These are phyloP conservation scores for Onygena corvina DNA, from an alignment of 2,329 filamentous ascomycete genomes.

Conservation along the genomic window DNA sequence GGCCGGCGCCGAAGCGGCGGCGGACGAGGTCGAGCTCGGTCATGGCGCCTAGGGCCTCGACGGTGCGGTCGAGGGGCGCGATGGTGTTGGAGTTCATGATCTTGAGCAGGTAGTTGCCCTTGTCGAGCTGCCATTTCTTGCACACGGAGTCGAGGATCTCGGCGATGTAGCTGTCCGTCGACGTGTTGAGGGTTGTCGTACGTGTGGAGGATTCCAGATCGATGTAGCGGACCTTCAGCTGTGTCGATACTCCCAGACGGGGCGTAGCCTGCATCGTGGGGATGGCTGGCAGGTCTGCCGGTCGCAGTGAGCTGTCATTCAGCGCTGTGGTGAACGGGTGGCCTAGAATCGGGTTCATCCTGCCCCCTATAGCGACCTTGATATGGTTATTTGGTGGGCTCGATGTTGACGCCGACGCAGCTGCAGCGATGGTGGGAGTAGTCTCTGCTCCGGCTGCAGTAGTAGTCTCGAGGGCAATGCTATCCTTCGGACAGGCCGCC, in stretches of 20 bases:
- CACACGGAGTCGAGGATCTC: constrained; percentile 54
- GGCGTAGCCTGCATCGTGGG: constrained; percentile 39
- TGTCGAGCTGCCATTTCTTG: constrained; percentile 51
- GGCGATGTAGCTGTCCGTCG: constrained; percentile 56
- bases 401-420: not conserved
- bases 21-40: constrained; percentile 51
- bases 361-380: constrained; percentile 15
- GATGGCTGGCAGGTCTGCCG: constrained; percentile 36
- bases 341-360: constrained; percentile 33
- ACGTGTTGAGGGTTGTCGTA: constrained; percentile 44
- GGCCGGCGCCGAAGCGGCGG: constrained; percentile 50
- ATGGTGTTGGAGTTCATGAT: constrained; percentile 52
- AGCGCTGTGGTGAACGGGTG: constrained; percentile 37
- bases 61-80: constrained; percentile 51
- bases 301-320: constrained; percentile 35
- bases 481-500: constrained; percentile 43
- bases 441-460: constrained; percentile 10
- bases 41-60: constrained; percentile 50
- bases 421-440: constrained; percentile 16
- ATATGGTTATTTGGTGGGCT: constrained; percentile 16
- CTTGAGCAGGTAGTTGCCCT: constrained; percentile 51
- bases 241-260: constrained; percentile 47
- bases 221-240: constrained; percentile 48
- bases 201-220: constrained; percentile 46
- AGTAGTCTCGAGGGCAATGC: constrained; percentile 24